These are phyloP conservation scores for Fraxinus angustifolia DNA, from an alignment of 305 asterid species.

Conservation along the genomic window DNA sequence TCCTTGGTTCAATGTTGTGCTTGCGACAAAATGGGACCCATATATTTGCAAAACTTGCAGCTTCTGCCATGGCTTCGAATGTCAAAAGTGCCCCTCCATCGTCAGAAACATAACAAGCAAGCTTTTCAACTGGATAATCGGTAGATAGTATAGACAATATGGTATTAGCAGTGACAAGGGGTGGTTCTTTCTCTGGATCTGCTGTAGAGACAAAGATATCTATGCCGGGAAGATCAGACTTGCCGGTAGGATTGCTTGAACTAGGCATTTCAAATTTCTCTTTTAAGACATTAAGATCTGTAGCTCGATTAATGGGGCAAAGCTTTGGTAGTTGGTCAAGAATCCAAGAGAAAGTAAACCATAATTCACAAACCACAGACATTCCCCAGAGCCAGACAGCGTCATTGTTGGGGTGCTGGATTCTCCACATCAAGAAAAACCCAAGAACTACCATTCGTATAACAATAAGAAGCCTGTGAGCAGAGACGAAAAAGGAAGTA, in stretches of 20 bases:
- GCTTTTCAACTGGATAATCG: slow-evolving; percentile 76
- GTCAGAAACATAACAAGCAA: slow-evolving; percentile 72
- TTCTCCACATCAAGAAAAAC: slow-evolving; percentile 59
- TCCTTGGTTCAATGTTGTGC: slow-evolving; percentile 68
- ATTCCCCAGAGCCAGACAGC: slow-evolving; percentile 78
- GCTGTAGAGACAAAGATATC: slow-evolving; percentile 79
- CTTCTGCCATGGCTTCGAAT: slow-evolving; percentile 79
- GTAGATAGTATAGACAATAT: slow-evolving; percentile 67
- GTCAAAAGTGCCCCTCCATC: slow-evolving; percentile 83
- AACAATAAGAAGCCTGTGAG: slow-evolving; percentile 49
- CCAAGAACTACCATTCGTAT: slow-evolving; percentile 62
- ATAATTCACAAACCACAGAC: slow-evolving; percentile 70
- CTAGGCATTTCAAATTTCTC: slow-evolving; percentile 61
- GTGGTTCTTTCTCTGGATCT: slow-evolving; percentile 84
- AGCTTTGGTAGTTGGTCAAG: slow-evolving; percentile 77
- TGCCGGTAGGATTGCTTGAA: slow-evolving; percentile 56
- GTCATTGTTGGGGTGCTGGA: slow-evolving; percentile 56
- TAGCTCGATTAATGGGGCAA: slow-evolving; percentile 63
- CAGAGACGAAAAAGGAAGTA: slow-evolving; percentile 8
- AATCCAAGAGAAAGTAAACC: slow-evolving; percentile 77
- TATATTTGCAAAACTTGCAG: slow-evolving; percentile 63
- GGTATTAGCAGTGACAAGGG: slow-evolving; percentile 80
- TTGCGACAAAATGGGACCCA: slow-evolving; percentile 87
- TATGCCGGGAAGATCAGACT: slow-evolving; percentile 73
- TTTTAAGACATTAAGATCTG: slow-evolving; percentile 59